Evolutionary conservation across 164 flowering plant species (phyloP).

Genomic region (Macadamia integrifolia): DNA sequence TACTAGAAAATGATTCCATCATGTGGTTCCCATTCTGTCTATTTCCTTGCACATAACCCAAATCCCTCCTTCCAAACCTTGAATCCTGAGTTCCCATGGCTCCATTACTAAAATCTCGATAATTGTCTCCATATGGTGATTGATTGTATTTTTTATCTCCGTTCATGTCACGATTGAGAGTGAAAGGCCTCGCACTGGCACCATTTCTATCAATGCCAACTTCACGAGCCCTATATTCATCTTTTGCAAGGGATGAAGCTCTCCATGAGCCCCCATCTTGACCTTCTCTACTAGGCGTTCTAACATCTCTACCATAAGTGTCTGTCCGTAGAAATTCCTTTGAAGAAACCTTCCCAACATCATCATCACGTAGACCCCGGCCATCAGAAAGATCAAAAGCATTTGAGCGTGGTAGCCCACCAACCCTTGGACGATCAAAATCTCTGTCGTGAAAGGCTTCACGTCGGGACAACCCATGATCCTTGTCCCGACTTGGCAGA

Average conservation of each 20-base stretch:
- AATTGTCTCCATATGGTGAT: constrained; percentile 26
- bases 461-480: constrained; percentile 40
- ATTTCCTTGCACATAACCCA: constrained; percentile 37
- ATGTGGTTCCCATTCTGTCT: constrained; percentile 44
- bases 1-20: constrained; percentile 29
- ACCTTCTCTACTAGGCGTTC: constrained; percentile 53
- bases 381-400: constrained; percentile 33
- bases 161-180: constrained; percentile 26
- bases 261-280: constrained; percentile 60
- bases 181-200: constrained; percentile 27
- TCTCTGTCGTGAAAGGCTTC: constrained; percentile 62
- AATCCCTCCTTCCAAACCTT: constrained; percentile 40
- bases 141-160: constrained; percentile 40
- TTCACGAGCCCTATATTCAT: constrained; percentile 32
- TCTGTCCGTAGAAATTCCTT: constrained; percentile 45
- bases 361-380: constrained; percentile 44
- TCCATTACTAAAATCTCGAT: constrained; percentile 22
- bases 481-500: constrained; percentile 44
- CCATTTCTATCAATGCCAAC: constrained; percentile 30
- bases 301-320: constrained; percentile 33
- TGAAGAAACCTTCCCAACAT: constrained; percentile 41
- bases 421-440: constrained; percentile 58
- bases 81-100: constrained; percentile 20
- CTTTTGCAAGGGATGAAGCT: constrained; percentile 36
- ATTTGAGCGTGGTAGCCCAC: constrained; percentile 42